A percentile compares a stretch with the other conserved stretches of the same genome.
phyloP scores from a whole-genome alignment of 371 early-diverging fungal genomes.

The Apophysomyces trapeziformis region DNA sequence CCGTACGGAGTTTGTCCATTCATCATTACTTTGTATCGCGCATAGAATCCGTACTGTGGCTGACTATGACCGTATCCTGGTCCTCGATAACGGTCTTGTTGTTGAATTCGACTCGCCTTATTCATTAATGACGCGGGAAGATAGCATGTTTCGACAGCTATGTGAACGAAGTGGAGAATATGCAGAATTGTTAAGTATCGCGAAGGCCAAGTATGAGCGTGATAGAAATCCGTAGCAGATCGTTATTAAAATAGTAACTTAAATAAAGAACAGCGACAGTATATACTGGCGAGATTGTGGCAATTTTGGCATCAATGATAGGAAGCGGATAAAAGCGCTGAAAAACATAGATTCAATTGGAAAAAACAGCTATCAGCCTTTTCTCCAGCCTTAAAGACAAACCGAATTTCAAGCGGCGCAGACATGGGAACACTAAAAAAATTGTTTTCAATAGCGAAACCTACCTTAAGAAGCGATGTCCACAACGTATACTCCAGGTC shows the following conservation, averaged over 20 bases:
- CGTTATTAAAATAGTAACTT: too few species aligned
- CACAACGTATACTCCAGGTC: slow-evolving; percentile 12
- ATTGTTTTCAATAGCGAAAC: too few species aligned
- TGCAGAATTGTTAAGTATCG: slow-evolving; percentile 42
- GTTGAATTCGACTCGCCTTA: slow-evolving; percentile 79
- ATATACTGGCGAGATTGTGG: too few species aligned
- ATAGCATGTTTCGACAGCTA: slow-evolving; percentile 65
- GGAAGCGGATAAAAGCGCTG: too few species aligned
- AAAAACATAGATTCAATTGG: too few species aligned
- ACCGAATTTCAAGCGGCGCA: too few species aligned
- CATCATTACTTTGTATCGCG: slow-evolving; percentile 77
- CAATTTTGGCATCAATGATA: too few species aligned
- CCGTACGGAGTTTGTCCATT: slow-evolving; percentile 66
- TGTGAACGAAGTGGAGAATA: slow-evolving; percentile 73
- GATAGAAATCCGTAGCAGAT: too few species aligned
- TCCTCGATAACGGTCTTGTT: slow-evolving; percentile 79
- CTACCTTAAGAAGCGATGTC: not conserved
- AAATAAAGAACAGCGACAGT: too few species aligned
- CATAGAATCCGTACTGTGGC: slow-evolving; percentile 88
- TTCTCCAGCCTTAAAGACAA: too few species aligned
- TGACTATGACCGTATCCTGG: slow-evolving; percentile 87
- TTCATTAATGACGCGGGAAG: slow-evolving; percentile 56
- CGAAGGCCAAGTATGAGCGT: slow-evolving; percentile 27
- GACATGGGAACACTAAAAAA: too few species aligned
- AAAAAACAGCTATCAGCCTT: too few species aligned